A percentile compares a stretch with the other conserved stretches of the same genome.
These are phyloP conservation scores for Suhomyces sp. DNA, from an alignment of 805 yeast genomes.

Conservation along the genomic window DNA sequence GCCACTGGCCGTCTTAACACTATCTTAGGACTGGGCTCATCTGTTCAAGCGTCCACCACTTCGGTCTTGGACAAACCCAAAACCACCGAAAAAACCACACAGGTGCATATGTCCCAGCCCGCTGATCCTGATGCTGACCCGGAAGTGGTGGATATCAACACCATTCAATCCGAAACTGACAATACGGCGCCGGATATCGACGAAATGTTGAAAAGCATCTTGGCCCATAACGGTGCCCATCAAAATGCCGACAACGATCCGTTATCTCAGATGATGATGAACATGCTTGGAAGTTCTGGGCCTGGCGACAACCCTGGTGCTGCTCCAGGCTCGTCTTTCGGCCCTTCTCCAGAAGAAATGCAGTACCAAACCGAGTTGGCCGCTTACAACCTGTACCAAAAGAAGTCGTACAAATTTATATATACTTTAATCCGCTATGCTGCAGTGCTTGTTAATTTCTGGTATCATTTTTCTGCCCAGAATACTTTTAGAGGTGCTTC, in stretches of 20 bases:
- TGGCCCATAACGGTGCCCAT: conserved; percentile 15
- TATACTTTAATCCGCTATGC: conserved; percentile 31
- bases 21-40: conserved; percentile 38
- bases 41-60: conserved; percentile 28
- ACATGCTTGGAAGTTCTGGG: conserved; percentile 14
- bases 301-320: not conserved
- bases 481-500: conserved; percentile 25
- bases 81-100: conserved; percentile 1
- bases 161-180: conserved; percentile 14
- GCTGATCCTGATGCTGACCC: conserved; percentile 32
- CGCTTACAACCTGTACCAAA: conserved; percentile 31
- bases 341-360: conserved; percentile 15
- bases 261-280: conserved; percentile 34
- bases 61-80: conserved; percentile 33
- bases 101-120: not conserved
- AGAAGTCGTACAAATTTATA: conserved; percentile 28
- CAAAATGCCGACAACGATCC: conserved; percentile 18
- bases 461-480: conserved; percentile 29
- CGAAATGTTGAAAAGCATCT: conserved; percentile 30
- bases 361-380: conserved; percentile 29
- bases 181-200: conserved; percentile 26
- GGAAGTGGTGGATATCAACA: conserved; percentile 35
- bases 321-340: conserved; percentile 1
- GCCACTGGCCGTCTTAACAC: conserved; percentile 52
- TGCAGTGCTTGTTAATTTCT: conserved; percentile 27